Evolutionary conservation across 2,329 filamentous ascomycete genomes (phyloP), one percentile per base, ranked within the genome.

Genomic region (Verruconis gallopava): DNA sequence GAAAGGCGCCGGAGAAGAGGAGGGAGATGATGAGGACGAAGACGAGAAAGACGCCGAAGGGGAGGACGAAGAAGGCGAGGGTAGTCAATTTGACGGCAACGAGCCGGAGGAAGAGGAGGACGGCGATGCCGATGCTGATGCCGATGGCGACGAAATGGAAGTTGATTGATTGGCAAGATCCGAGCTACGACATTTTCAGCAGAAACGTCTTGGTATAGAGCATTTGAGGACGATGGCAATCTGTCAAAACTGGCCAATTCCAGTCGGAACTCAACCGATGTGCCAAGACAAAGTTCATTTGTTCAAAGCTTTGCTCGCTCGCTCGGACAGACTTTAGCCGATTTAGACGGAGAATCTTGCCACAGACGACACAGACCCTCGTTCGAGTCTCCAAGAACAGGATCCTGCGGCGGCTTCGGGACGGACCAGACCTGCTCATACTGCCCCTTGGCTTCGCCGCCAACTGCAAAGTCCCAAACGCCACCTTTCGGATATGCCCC

Each of bases 401-500:
- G 68, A 61, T 74, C 71, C 17, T 48, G 56, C 40, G 55, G 55
- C 0, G 69, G 67, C 47, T 63, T 65, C 19, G 52, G 44, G 19
- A 71, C 62, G 15, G 46, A 45, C 70, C 71, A 73, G 0, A 66
- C 60, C 44, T 57, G 49, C 38, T 63, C 57, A 48, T 62, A 68
- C 13, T 54, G 49, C 11, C 57, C 63, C 15, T 50, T 51, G 50
- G 67, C 54, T 46, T 66, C 64, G 1, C 66, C 67, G 5, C 66
- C 68, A 2, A 61, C 54, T 3, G 55, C 56, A 51, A 70, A 73
- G 50, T 74, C 69, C 72, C 71, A 75, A 9, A 56, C 53, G 1
- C 56, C 57, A 2, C 64, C 61, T 25, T 50, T 49, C 2, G 69
- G 69, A 58, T 77, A 77, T 3, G 69, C 71, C 0, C 73, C 73